Conservation (phyloP, 768 basidiomycete genomes). For the Naematelia encephala region DNA sequence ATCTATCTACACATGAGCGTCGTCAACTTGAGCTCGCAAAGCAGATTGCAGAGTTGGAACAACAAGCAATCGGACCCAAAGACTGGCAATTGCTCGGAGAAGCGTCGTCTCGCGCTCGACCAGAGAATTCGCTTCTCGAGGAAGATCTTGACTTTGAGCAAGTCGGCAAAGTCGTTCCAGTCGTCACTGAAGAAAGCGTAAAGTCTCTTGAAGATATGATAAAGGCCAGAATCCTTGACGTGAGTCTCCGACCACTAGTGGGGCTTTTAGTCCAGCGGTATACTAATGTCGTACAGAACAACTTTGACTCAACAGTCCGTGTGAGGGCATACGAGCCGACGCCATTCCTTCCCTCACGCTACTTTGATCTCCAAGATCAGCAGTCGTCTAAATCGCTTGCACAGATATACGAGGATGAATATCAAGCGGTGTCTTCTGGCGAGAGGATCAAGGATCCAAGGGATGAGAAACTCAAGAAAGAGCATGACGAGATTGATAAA, state of each 20-base stretch:
- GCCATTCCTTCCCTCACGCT: conserved; percentile 83
- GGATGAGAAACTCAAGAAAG: conserved; percentile 80
- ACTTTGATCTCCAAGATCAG: conserved; percentile 83
- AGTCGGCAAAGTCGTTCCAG: conserved; percentile 76
- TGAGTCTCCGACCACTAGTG: conserved; percentile 49
- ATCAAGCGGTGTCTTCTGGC: conserved; percentile 64
- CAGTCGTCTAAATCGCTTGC: conserved; percentile 86
- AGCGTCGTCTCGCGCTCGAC: conserved; percentile 73
- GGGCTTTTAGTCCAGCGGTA: too few relatives aligned
- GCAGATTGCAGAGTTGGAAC: conserved; percentile 77
- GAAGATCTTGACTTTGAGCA: conserved; percentile 95
- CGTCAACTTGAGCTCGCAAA: conserved; percentile 68
- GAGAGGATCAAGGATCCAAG: conserved; percentile 65
- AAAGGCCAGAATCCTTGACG: conserved; percentile 79
- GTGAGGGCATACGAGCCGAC: conserved; percentile 72
- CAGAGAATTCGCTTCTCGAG: conserved; percentile 85
- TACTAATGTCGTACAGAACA: conserved; percentile 49
- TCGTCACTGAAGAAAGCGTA: conserved; percentile 84
- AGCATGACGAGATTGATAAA: conserved; percentile 80
- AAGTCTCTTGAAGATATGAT: conserved; percentile 81
- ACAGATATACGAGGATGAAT: conserved; percentile 94
- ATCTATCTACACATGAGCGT: conserved; percentile 73
- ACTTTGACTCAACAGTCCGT: conserved; percentile 91
- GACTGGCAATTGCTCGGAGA: conserved; percentile 93
- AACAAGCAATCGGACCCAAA: conserved; percentile 81